Evolutionary conservation across 208 protist species (phyloP).

Genomic region (Acanthamoeba pearcei): DNA sequence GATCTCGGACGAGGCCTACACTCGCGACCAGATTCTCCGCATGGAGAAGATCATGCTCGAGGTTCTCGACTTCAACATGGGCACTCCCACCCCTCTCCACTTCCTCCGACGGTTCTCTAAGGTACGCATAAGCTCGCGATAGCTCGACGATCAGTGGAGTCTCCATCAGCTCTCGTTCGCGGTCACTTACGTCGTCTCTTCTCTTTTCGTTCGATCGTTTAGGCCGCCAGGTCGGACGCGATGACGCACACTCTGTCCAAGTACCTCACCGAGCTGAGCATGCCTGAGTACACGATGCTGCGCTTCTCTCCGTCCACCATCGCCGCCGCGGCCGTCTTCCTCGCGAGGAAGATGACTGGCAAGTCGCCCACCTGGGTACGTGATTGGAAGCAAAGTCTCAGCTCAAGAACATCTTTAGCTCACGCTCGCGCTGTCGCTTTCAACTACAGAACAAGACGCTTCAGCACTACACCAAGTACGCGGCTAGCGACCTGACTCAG

Average conservation of each 20-base stretch:
- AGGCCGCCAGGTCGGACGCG: constrained; percentile 34
- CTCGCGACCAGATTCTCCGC: constrained; percentile 52
- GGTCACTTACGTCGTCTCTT: not conserved
- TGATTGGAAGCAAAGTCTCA: too few relatives aligned
- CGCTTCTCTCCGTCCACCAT: constrained; percentile 83
- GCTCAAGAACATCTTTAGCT: not conserved
- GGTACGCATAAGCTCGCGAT: not conserved
- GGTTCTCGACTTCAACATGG: constrained; percentile 62
- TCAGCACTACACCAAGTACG: constrained; percentile 65
- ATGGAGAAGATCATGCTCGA: constrained; percentile 66
- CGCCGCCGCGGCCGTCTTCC: constrained; percentile 82
- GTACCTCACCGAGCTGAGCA: constrained; percentile 81
- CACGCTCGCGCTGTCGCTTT: not conserved
- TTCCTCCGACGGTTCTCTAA: constrained; percentile 76
- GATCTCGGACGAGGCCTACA: constrained; percentile 66
- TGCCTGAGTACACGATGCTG: constrained; percentile 81
- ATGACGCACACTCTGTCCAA: constrained; percentile 72
- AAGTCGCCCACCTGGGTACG: constrained; percentile 65
- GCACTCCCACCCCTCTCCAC: constrained; percentile 59
- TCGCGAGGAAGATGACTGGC: constrained; percentile 74
- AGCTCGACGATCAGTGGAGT: not conserved
- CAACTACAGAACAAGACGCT: constrained; percentile 58
- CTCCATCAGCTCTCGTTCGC: not conserved
- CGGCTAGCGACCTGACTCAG: not conserved
- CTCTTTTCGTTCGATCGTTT: not conserved